Evolutionary conservation across 352 stramenopile genomes (phyloP).

Genomic region (Pythium oligandrum): DNA sequence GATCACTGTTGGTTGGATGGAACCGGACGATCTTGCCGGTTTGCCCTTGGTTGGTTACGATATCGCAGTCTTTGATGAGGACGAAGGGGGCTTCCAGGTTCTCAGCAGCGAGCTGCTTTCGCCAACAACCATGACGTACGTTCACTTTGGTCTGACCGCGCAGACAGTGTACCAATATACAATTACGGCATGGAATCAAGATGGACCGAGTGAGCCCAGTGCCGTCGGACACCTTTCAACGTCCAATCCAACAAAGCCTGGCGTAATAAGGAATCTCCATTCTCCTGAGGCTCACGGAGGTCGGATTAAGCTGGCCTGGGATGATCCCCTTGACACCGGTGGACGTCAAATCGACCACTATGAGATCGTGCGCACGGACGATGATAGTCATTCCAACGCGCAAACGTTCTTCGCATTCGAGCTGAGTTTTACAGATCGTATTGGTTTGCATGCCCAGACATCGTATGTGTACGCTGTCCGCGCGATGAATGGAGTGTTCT

Average conservation of each 20-base stretch:
- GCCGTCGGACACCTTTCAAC: conserved; percentile 15
- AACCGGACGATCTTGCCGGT: conserved; percentile 45
- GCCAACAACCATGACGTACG: conserved; percentile 14
- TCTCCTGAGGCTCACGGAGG: conserved; percentile 16
- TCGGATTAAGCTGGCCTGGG: conserved; percentile 34
- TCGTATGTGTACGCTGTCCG: conserved; percentile 38
- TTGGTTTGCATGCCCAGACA: conserved; percentile 20
- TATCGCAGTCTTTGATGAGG: no score
- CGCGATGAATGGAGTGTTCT: conserved; percentile 40
- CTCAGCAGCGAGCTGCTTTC: no score
- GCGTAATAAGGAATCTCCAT: conserved; percentile 16
- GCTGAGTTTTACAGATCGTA: conserved; percentile 26
- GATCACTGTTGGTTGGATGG: conserved; percentile 38
- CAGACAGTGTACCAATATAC: conserved; percentile 38
- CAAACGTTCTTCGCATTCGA: conserved; percentile 6
- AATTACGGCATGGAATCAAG: conserved; percentile 40
- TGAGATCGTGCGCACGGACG: conserved; percentile 16
- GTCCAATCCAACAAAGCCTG: conserved; percentile 14
- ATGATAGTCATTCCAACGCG: conserved; percentile 8
- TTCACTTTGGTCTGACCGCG: conserved; percentile 33
- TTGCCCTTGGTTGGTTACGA: conserved; percentile 32
- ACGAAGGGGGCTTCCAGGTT: no score
- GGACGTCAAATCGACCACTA: conserved; percentile 38
- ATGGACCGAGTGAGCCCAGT: conserved; percentile 34
- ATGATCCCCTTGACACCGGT: conserved; percentile 35